Evolutionary conservation across 2,329 filamentous ascomycete species (phyloP).

Genomic region (Penicillium sp.): DNA sequence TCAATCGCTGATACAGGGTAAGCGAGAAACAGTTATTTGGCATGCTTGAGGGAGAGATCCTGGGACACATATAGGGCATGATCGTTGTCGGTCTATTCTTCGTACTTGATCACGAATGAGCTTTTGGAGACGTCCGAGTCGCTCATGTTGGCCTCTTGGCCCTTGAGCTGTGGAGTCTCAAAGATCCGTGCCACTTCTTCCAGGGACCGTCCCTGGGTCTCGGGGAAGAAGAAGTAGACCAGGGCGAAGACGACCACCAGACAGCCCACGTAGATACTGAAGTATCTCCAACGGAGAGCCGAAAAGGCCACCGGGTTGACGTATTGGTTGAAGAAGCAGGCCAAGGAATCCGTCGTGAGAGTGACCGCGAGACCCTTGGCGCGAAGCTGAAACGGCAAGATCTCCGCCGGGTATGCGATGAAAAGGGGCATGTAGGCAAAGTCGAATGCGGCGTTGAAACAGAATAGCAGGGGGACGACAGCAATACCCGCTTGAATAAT

Average conservation of each 20-base stretch:
- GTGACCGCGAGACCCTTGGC: conserved; percentile 20
- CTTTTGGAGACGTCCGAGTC: conserved; percentile 10
- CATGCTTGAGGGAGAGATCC: background rate
- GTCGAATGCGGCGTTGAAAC: conserved; percentile 17
- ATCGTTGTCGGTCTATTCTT: conserved; percentile 3
- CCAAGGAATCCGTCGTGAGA: conserved; percentile 19
- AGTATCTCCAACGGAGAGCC: conserved; percentile 37
- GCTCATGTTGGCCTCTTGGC: conserved; percentile 1
- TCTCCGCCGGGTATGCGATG: conserved; percentile 18
- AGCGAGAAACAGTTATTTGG: background rate
- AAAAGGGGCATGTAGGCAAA: conserved; percentile 18
- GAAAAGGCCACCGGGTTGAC: conserved; percentile 39
- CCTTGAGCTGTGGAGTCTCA: conserved; percentile 5
- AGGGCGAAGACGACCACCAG: conserved; percentile 24
- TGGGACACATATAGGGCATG: conserved; percentile 1
- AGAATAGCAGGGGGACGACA: conserved; percentile 22
- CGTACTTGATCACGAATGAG: conserved; percentile 7
- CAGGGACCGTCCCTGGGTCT: conserved; percentile 15
- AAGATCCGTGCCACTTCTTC: conserved; percentile 15
- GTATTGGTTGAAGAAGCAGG: conserved; percentile 34
- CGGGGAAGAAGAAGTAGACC: conserved; percentile 35
- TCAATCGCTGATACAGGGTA: conserved; percentile 1
- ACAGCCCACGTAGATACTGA: conserved; percentile 37
- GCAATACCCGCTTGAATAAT: conserved; percentile 19
- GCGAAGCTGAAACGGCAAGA: conserved; percentile 17